phyloP scores from a whole-genome alignment of 1,284 basidiomycete genomes.

The Ustilago curta region DNA sequence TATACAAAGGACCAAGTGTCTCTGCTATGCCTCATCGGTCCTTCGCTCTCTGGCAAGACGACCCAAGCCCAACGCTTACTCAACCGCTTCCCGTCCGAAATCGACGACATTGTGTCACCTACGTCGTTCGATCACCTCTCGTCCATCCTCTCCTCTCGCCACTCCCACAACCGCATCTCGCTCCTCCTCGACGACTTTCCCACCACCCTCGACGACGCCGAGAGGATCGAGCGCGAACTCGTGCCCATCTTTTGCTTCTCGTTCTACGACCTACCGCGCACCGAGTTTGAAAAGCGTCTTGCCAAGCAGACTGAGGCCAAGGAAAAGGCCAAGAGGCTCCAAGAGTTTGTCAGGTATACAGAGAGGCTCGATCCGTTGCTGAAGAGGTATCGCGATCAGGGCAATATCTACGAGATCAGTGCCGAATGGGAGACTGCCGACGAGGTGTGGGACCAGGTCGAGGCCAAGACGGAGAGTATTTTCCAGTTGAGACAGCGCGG shows the following conservation, averaged over 20 bases:
- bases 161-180: slow-evolving; percentile 22
- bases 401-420: slow-evolving; percentile 61
- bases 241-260: slow-evolving; percentile 57
- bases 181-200: slow-evolving; percentile 58
- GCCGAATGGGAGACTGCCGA: slow-evolving; percentile 60
- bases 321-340: slow-evolving; percentile 26
- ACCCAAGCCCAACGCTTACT: slow-evolving; percentile 52
- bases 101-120: slow-evolving; percentile 32
- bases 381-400: slow-evolving; percentile 49
- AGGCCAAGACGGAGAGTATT: slow-evolving; percentile 57
- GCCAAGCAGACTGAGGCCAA: slow-evolving; percentile 13
- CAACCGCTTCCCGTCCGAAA: slow-evolving; percentile 39
- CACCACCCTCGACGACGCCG: slow-evolving; percentile 40
- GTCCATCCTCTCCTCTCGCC: slow-evolving; percentile 22
- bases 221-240: slow-evolving; percentile 43
- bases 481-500: slow-evolving; percentile 37
- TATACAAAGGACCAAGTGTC: slow-evolving; percentile 38
- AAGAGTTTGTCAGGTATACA: slow-evolving; percentile 37
- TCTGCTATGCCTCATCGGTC: slow-evolving; percentile 45
- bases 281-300: slow-evolving; percentile 43
- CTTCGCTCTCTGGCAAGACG: slow-evolving; percentile 45
- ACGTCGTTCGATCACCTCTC: slow-evolving; percentile 24
- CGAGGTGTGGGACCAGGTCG: slow-evolving; percentile 65
- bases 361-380: slow-evolving; percentile 33
- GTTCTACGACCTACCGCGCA: slow-evolving; percentile 53